phyloP scores from a whole-genome alignment of 352 stramenopile species.

The Phytophthora chlamydospora region DNA sequence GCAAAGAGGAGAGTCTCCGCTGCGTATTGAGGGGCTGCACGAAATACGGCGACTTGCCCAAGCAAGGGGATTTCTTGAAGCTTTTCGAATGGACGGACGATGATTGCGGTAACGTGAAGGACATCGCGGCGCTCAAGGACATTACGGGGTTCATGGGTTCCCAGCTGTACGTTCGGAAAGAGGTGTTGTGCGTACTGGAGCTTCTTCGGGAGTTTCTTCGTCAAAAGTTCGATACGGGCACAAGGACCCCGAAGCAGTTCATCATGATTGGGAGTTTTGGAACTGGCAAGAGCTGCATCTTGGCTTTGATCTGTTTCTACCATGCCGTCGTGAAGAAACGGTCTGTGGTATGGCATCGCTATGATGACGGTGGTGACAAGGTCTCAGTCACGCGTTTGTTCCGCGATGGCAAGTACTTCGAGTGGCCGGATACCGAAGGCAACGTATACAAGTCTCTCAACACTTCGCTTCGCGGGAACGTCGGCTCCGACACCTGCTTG shows the following conservation, averaged over 20 bases:
- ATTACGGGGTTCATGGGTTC: slow-evolving; percentile 20
- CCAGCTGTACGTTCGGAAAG: slow-evolving; percentile 18
- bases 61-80: not conserved
- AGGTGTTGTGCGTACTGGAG: slow-evolving; percentile 11
- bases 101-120: slow-evolving; percentile 1
- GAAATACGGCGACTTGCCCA: not conserved
- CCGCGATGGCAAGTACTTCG: slow-evolving; percentile 7
- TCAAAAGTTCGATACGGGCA: too few relatives aligned
- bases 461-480: too few relatives aligned
- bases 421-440: not conserved
- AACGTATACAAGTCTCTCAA: not conserved
- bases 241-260: slow-evolving; percentile 12
- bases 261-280: slow-evolving; percentile 11
- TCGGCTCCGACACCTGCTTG: not conserved
- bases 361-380: not conserved
- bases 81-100: slow-evolving; percentile 2
- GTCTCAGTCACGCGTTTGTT: slow-evolving; percentile 4
- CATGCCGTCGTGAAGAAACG: not conserved
- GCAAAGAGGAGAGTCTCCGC: too few relatives aligned
- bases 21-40: too few relatives aligned
- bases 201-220: not conserved
- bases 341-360: slow-evolving; percentile 11
- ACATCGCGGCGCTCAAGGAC: slow-evolving; percentile 11
- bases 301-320: slow-evolving; percentile 19
- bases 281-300: slow-evolving; percentile 15